These are phyloP conservation scores for Phytophthora pseudosyringae DNA, from an alignment of 352 stramenopile genomes.

Conservation along the genomic window DNA sequence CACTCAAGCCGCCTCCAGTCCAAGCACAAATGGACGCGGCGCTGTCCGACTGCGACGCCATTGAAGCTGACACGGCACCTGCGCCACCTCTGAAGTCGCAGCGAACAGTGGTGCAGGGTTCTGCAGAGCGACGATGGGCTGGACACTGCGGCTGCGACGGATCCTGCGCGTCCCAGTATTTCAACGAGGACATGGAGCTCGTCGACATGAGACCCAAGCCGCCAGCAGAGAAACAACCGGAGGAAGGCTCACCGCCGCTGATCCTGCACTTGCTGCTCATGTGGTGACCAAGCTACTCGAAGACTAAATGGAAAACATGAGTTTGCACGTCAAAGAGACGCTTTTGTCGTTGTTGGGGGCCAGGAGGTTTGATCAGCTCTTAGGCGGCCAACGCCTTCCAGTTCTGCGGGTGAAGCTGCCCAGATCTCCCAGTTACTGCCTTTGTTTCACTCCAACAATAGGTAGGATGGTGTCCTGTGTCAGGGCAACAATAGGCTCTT, in stretches of 20 bases:
- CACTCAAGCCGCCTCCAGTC: no score
- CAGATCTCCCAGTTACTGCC: background rate
- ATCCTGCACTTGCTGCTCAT: conserved; percentile 8
- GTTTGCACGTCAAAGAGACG: background rate
- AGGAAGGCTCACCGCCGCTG: conserved; percentile 6
- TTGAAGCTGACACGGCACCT: background rate
- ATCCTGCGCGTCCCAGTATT: conserved; percentile 28
- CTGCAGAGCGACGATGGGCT: conserved; percentile 21
- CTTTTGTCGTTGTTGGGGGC: background rate
- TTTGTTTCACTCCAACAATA: conserved; percentile 10
- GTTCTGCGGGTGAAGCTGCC: background rate
- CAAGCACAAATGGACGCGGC: no score
- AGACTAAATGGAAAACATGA: no score
- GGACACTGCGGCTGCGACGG: conserved; percentile 31
- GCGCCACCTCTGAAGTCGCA: background rate
- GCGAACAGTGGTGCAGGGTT: no score
- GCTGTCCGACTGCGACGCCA: background rate
- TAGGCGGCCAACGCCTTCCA: no score
- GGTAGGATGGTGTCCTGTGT: background rate
- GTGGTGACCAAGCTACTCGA: background rate
- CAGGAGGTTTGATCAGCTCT: background rate
- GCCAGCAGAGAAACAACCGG: background rate
- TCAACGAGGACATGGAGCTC: conserved; percentile 35
- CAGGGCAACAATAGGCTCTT: background rate
- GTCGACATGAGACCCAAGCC: conserved; percentile 19